Evolutionary conservation across 2,329 filamentous ascomycete species (phyloP).

Genomic region (Cercospora sp.): DNA sequence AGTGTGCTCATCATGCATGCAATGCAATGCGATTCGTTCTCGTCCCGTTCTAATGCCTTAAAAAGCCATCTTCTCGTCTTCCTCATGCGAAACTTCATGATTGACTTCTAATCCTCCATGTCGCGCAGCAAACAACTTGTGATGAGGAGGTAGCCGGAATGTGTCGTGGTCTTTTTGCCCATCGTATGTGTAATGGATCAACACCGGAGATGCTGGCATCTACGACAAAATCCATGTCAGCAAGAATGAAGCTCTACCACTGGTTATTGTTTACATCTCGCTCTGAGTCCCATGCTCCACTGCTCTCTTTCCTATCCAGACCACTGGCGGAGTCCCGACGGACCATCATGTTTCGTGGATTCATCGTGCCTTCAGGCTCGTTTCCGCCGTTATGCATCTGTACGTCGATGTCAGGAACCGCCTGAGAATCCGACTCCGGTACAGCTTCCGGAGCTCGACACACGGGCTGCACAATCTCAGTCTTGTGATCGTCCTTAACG

Average conservation of each 20-base stretch:
- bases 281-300: background rate
- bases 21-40: background rate
- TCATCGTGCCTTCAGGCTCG: background rate
- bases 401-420: background rate
- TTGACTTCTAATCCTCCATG: background rate
- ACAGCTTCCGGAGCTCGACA: constrained; percentile 35
- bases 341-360: background rate
- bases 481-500: constrained; percentile 66
- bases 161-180: background rate
- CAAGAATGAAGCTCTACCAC: background rate
- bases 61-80: background rate
- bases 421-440: constrained; percentile 8
- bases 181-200: background rate
- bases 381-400: constrained; percentile 2
- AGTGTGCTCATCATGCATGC: background rate
- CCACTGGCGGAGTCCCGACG: background rate
- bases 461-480: constrained; percentile 55
- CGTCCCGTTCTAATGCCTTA: background rate
- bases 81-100: background rate
- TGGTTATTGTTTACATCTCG: background rate
- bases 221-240: background rate
- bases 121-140: background rate
- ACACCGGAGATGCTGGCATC: background rate
- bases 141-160: background rate
- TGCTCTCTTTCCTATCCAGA: background rate